Evolutionary conservation across 768 basidiomycete species (phyloP).

Genomic region (Dendrothele bispora): DNA sequence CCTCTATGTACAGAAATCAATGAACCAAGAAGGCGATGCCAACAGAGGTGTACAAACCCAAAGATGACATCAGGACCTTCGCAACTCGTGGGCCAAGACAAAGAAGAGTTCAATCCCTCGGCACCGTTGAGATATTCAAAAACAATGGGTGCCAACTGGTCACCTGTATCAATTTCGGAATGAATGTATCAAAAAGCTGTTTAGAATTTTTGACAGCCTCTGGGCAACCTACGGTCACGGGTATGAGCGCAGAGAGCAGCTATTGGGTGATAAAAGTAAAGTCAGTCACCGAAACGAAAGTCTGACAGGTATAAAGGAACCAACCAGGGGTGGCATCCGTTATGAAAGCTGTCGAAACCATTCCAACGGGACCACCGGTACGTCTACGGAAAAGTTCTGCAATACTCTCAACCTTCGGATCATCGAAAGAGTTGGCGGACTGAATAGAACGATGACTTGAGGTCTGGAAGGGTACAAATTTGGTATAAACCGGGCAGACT

Average conservation of each 20-base stretch:
- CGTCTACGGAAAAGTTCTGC: conserved; percentile 42
- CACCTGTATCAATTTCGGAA: conserved; percentile 15
- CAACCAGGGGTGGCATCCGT: conserved; percentile 42
- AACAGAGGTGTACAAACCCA: conserved; percentile 20
- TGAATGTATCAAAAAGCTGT: not conserved
- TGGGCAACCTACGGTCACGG: conserved; percentile 35
- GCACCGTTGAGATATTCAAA: conserved; percentile 36
- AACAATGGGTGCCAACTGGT: conserved; percentile 32
- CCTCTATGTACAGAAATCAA: conserved; percentile 26
- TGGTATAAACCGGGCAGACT: conserved; percentile 15
- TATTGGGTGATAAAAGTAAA: conserved; percentile 6
- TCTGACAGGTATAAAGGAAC: too few relatives aligned
- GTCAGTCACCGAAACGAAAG: too few relatives aligned
- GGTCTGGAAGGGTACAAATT: not conserved
- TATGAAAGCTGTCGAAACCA: conserved; percentile 45
- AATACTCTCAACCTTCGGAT: conserved; percentile 45
- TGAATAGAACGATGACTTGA: conserved; percentile 12
- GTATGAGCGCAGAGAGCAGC: conserved; percentile 44
- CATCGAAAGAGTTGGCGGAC: conserved; percentile 40
- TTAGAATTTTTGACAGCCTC: too few relatives aligned
- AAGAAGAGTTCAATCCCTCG: conserved; percentile 27
- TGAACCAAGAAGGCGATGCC: conserved; percentile 1
- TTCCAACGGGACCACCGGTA: conserved; percentile 40
- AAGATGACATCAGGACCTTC: conserved; percentile 43
- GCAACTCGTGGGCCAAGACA: conserved; percentile 43